Conservation (phyloP, 768 basidiomycete species). For the Flagelloscypha sp. region DNA sequence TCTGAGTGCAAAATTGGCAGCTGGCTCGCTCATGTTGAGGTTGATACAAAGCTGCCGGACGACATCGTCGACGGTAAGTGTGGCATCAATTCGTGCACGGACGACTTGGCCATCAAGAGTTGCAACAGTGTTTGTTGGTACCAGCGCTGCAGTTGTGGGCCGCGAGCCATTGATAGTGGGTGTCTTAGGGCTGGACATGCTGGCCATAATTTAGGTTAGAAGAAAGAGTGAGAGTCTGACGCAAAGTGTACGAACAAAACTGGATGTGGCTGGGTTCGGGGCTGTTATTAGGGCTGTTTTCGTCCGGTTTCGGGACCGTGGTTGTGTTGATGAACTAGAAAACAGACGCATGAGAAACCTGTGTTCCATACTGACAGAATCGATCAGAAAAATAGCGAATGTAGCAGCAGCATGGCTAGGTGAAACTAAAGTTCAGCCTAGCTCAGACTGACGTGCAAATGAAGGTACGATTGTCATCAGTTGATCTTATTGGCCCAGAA, state of each 20-base stretch:
- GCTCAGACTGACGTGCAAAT: slow-evolving; percentile 44
- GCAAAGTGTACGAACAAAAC: neutral
- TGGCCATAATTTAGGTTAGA: slow-evolving; percentile 8
- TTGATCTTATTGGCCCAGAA: neutral
- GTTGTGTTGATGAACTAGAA: no score
- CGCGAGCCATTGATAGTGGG: slow-evolving; percentile 24
- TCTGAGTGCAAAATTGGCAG: slow-evolving; percentile 66
- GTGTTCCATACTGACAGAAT: no score
- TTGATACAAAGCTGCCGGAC: slow-evolving; percentile 76
- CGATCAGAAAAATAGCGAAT: slow-evolving; percentile 14
- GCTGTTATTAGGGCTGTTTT: no score
- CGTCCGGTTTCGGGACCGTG: no score
- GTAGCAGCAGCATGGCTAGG: no score
- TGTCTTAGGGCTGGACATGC: slow-evolving; percentile 22
- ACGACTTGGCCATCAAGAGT: slow-evolving; percentile 69
- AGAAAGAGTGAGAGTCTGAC: neutral
- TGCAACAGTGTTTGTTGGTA: slow-evolving; percentile 81
- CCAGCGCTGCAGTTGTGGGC: slow-evolving; percentile 39
- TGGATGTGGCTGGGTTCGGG: no score
- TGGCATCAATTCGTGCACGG: slow-evolving; percentile 78
- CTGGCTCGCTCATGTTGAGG: slow-evolving; percentile 68
- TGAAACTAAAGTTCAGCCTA: no score
- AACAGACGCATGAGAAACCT: no score
- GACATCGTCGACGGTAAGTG: slow-evolving; percentile 77
- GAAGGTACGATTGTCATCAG: slow-evolving; percentile 9